Evolutionary conservation across 1,139 yeast genomes (phyloP).

Genomic region (Nadsonia commutata): DNA sequence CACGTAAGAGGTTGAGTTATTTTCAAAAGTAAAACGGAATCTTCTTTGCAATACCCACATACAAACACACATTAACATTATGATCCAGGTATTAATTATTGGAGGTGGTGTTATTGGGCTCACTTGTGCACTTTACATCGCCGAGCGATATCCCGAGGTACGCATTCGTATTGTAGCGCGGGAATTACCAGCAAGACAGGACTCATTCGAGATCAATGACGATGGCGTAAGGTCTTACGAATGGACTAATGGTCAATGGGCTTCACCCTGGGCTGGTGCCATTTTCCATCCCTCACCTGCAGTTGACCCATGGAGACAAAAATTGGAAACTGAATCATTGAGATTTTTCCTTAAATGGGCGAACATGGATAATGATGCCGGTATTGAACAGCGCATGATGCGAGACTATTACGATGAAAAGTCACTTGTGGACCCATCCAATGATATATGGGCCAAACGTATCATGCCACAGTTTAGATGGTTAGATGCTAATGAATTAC

Average conservation of each 20-base stretch:
- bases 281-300: conserved; percentile 44
- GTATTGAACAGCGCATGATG: conserved; percentile 38
- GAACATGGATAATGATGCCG: conserved; percentile 33
- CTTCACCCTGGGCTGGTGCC: conserved; percentile 68
- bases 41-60: too few species aligned
- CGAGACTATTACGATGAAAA: conserved; percentile 39
- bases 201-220: conserved; percentile 19
- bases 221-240: background rate
- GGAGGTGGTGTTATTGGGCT: conserved; percentile 28
- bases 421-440: conserved; percentile 23
- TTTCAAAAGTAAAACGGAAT: too few species aligned
- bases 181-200: conserved; percentile 33
- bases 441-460: conserved; percentile 31
- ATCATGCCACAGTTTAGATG: conserved; percentile 33
- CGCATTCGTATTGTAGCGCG: conserved; percentile 34
- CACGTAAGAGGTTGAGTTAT: too few species aligned
- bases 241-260: conserved; percentile 29
- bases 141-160: conserved; percentile 27
- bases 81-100: conserved; percentile 4
- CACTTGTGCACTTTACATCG: conserved; percentile 37
- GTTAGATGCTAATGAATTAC: conserved; percentile 24
- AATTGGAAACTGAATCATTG: conserved; percentile 33
- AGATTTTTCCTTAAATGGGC: conserved; percentile 31
- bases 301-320: conserved; percentile 29
- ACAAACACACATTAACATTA: too few species aligned